A percentile compares a stretch with the other conserved stretches of the same genome.
Conservation (phyloP, 1,139 yeast genomes). For the Kodamaea derodonti region DNA sequence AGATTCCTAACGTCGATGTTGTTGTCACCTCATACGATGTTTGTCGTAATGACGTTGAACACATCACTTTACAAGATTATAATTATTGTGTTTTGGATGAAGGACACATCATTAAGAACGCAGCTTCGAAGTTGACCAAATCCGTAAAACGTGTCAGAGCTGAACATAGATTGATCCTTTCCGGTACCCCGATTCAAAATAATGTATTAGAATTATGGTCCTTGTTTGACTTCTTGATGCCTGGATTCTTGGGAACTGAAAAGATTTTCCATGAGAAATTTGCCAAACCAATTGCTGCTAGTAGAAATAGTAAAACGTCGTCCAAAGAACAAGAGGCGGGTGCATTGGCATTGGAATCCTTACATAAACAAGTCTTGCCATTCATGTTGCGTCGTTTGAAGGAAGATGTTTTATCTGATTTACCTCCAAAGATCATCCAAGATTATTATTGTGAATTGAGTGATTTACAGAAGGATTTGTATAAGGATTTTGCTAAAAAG, state of each 20-base stretch:
- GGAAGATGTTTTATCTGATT: constrained; percentile 91
- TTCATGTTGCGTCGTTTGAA: constrained; percentile 93
- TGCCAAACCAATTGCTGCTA: constrained; percentile 95
- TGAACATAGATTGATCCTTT: constrained; percentile 82
- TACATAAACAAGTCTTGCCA: constrained; percentile 95
- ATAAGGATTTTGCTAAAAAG: constrained; percentile 86
- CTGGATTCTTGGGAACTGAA: constrained; percentile 95
- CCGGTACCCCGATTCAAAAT: constrained; percentile 98
- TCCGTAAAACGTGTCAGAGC: constrained; percentile 81
- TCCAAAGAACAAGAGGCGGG: constrained; percentile 97
- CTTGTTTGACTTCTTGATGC: constrained; percentile 95
- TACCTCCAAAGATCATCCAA: constrained; percentile 97
- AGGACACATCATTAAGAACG: constrained; percentile 95
- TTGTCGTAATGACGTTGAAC: constrained; percentile 82
- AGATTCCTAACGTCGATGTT: constrained; percentile 64
- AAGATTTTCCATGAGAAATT: constrained; percentile 91
- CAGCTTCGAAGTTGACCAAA: constrained; percentile 81
- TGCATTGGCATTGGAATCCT: constrained; percentile 89
- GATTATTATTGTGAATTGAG: constrained; percentile 96
- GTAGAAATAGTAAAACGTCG: constrained; percentile 85
- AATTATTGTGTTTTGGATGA: constrained; percentile 96
- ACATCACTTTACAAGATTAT: constrained; percentile 59
- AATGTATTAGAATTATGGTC: constrained; percentile 97
- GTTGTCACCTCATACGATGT: constrained; percentile 96
- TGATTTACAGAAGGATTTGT: constrained; percentile 81